These are phyloP conservation scores for Globisporangium apiculatum DNA, from an alignment of 352 stramenopile genomes.

Conservation along the genomic window DNA sequence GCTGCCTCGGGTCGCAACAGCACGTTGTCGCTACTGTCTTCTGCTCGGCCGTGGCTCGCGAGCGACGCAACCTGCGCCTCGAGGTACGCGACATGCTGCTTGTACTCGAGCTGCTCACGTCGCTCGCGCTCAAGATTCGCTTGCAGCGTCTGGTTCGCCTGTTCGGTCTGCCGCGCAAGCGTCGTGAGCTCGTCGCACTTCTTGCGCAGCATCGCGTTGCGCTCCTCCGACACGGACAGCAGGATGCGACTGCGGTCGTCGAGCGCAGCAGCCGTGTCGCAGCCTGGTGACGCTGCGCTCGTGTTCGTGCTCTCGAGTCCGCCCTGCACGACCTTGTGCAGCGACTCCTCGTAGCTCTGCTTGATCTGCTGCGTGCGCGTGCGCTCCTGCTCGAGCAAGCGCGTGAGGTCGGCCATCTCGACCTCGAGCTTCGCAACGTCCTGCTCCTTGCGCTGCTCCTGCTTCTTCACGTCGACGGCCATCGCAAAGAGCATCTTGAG, in stretches of 20 bases:
- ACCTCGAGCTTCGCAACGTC: slow-evolving; percentile 71
- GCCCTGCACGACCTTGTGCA: slow-evolving; percentile 64
- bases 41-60: slow-evolving; percentile 8
- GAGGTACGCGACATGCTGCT: slow-evolving; percentile 57
- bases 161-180: slow-evolving; percentile 27
- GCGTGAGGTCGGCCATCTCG: slow-evolving; percentile 54
- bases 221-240: slow-evolving; percentile 71
- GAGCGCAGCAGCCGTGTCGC: slow-evolving; percentile 10
- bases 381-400: slow-evolving; percentile 60
- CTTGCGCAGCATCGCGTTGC: slow-evolving; percentile 55
- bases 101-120: slow-evolving; percentile 16
- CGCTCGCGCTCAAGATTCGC: slow-evolving; percentile 23
- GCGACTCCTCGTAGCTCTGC: slow-evolving; percentile 74
- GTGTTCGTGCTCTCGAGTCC: slow-evolving; percentile 17
- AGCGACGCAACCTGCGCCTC: slow-evolving; percentile 50
- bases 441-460: slow-evolving; percentile 77
- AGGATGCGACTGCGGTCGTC: slow-evolving; percentile 60
- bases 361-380: slow-evolving; percentile 75
- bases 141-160: slow-evolving; percentile 45
- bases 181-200: slow-evolving; percentile 74
- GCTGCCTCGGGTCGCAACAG: not conserved
- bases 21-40: too few species aligned
- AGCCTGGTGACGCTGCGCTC: slow-evolving; percentile 1
- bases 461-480: slow-evolving; percentile 83
- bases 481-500: slow-evolving; percentile 84